Evolutionary conservation across 2,329 filamentous ascomycete genomes (phyloP).

Genomic region (Sarocladium brachiariae): DNA sequence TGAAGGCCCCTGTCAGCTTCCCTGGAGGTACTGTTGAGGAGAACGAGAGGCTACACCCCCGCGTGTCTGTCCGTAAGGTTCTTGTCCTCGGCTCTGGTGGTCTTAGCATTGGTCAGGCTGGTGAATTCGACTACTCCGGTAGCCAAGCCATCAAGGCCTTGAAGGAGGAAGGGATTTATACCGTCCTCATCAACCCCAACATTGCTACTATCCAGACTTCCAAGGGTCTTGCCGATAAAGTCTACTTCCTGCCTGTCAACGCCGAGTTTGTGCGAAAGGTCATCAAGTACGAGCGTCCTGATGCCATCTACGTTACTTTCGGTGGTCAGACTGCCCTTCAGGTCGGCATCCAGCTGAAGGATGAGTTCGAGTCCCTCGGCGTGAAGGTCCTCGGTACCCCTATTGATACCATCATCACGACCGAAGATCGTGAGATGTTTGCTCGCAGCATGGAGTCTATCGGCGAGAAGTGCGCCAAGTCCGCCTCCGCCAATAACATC

Average conservation of each 20-base stretch:
- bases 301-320: slow-evolving; percentile 96
- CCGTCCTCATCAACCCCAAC: slow-evolving; percentile 96
- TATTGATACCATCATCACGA: slow-evolving; percentile 97
- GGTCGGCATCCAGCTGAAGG: slow-evolving; percentile 95
- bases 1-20: slow-evolving; percentile 73
- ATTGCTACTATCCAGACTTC: slow-evolving; percentile 99
- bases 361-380: slow-evolving; percentile 88
- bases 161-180: slow-evolving; percentile 97
- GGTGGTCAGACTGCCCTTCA: slow-evolving; percentile 96
- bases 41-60: slow-evolving; percentile 68
- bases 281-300: slow-evolving; percentile 87
- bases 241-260: slow-evolving; percentile 96
- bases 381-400: slow-evolving; percentile 94
- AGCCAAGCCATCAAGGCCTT: slow-evolving; percentile 97
- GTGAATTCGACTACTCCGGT: slow-evolving; percentile 98
- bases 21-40: slow-evolving; percentile 77
- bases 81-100: slow-evolving; percentile 91
- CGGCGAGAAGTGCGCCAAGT: slow-evolving; percentile 95
- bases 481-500: slow-evolving; percentile 80
- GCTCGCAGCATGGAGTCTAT: slow-evolving; percentile 98
- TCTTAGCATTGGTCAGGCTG: slow-evolving; percentile 93
- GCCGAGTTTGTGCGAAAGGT: slow-evolving; percentile 97
- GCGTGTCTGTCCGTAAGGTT: slow-evolving; percentile 86
- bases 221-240: slow-evolving; percentile 94
- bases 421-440: slow-evolving; percentile 95